phyloP scores from a whole-genome alignment of 106 monocot genomes.

The Dendrobium officinale region DNA sequence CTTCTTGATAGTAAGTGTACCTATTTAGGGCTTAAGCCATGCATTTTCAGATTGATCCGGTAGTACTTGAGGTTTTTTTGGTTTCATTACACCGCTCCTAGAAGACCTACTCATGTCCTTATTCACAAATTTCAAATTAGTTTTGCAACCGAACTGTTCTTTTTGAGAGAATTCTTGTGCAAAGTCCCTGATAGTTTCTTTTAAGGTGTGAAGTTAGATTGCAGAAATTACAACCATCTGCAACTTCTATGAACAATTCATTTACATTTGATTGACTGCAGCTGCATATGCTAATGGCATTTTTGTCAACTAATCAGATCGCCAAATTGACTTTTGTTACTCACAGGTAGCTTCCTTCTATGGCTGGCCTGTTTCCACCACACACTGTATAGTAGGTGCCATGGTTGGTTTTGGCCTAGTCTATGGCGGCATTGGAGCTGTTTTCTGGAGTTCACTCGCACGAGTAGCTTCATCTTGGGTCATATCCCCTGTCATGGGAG shows the following conservation, averaged over 20 bases:
- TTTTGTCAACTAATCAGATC: background rate
- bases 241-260: background rate
- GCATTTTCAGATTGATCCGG: too few species aligned
- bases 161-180: too few species aligned
- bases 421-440: constrained; percentile 78
- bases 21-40: too few species aligned
- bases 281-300: background rate
- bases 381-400: constrained; percentile 95
- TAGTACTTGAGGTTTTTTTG: too few species aligned
- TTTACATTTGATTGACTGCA: background rate
- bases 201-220: too few species aligned
- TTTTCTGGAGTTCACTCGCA: constrained; percentile 90
- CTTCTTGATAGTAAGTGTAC: too few species aligned
- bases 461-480: constrained; percentile 92
- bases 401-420: constrained; percentile 97
- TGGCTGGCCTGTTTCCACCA: constrained; percentile 98
- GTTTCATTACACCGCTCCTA: too few species aligned
- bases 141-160: too few species aligned
- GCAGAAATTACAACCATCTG: too few species aligned
- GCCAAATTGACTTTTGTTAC: background rate
- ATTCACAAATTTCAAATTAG: too few species aligned
- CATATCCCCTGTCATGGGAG: constrained; percentile 93
- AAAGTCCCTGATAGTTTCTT: too few species aligned
- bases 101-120: too few species aligned
- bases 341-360: constrained; percentile 88